Conservation (phyloP, 805 yeast species). For the Candida vaughaniae region DNA sequence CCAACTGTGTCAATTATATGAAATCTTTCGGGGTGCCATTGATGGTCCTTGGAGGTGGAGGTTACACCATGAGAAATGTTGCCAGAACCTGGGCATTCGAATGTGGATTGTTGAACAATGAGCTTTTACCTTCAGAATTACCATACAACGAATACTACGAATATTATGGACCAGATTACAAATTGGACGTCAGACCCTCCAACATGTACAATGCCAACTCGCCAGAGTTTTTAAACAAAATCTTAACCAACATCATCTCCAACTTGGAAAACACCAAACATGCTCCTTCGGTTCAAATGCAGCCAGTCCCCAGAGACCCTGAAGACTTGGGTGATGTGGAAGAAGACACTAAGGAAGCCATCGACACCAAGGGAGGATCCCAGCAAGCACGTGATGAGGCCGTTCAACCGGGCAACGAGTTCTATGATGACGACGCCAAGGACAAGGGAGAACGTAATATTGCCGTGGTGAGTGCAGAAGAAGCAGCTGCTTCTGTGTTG, state of each 20-base stretch:
- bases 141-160: constrained; percentile 97
- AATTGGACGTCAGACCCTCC: constrained; percentile 89
- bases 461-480: constrained; percentile 5
- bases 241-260: constrained; percentile 69
- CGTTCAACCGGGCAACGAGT: constrained; percentile 73
- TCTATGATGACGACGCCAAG: constrained; percentile 63
- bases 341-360: constrained; percentile 76
- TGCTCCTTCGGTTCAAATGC: constrained; percentile 96
- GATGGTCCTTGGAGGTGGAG: constrained; percentile 97
- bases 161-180: constrained; percentile 96
- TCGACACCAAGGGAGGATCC: constrained; percentile 90
- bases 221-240: constrained; percentile 86
- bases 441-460: constrained; percentile 37
- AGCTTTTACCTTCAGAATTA: constrained; percentile 68
- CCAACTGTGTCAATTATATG: constrained; percentile 89
- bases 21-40: constrained; percentile 83
- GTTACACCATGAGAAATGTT: constrained; percentile 96
- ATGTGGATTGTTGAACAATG: constrained; percentile 82
- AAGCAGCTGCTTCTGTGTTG: neutral
- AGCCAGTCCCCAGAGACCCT: constrained; percentile 83
- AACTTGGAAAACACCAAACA: constrained; percentile 88
- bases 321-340: constrained; percentile 85
- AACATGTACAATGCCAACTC: constrained; percentile 96
- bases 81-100: constrained; percentile 95
- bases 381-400: constrained; percentile 76